phyloP scores from a whole-genome alignment of 495 filamentous ascomycete genomes.

The Xylaria castorea region DNA sequence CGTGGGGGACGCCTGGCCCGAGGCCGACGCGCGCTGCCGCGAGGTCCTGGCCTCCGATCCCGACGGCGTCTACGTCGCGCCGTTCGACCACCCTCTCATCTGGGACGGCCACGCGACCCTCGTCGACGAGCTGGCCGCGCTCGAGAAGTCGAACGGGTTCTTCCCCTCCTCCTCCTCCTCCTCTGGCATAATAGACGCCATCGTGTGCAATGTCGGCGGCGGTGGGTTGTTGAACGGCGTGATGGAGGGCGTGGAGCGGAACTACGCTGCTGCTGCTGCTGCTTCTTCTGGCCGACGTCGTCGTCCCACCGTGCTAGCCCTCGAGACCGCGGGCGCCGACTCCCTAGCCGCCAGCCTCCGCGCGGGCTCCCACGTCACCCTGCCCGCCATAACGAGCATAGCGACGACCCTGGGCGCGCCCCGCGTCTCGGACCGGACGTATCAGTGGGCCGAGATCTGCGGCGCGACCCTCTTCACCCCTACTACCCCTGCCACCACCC shows the following conservation, averaged over 20 bases:
- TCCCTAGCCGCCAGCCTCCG: slow-evolving; percentile 67
- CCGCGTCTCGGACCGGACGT: slow-evolving; percentile 74
- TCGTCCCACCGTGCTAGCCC: slow-evolving; percentile 68
- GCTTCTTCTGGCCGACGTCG: neutral
- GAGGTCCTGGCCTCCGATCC: slow-evolving; percentile 61
- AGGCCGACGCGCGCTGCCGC: slow-evolving; percentile 77
- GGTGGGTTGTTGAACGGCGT: slow-evolving; percentile 86
- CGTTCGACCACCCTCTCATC: slow-evolving; percentile 86
- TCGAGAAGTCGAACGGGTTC: slow-evolving; percentile 37
- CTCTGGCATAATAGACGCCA: slow-evolving; percentile 62
- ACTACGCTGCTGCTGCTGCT: slow-evolving; percentile 36
- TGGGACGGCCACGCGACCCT: slow-evolving; percentile 82
- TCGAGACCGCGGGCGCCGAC: slow-evolving; percentile 84
- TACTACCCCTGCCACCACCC: no score
- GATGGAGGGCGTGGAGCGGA: slow-evolving; percentile 70
- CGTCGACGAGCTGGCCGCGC: slow-evolving; percentile 72
- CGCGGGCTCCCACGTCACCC: slow-evolving; percentile 65
- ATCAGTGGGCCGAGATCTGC: slow-evolving; percentile 60
- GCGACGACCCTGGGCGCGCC: slow-evolving; percentile 80
- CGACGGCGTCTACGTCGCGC: slow-evolving; percentile 81
- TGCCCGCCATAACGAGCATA: slow-evolving; percentile 79
- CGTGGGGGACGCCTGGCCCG: slow-evolving; percentile 72
- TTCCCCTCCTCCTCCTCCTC: no score
- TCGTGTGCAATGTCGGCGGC: slow-evolving; percentile 88
- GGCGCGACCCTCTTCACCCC: neutral